These are phyloP conservation scores for Wickerhamomyces rabaulensis DNA, from an alignment of 805 yeast genomes.

Conservation along the genomic window DNA sequence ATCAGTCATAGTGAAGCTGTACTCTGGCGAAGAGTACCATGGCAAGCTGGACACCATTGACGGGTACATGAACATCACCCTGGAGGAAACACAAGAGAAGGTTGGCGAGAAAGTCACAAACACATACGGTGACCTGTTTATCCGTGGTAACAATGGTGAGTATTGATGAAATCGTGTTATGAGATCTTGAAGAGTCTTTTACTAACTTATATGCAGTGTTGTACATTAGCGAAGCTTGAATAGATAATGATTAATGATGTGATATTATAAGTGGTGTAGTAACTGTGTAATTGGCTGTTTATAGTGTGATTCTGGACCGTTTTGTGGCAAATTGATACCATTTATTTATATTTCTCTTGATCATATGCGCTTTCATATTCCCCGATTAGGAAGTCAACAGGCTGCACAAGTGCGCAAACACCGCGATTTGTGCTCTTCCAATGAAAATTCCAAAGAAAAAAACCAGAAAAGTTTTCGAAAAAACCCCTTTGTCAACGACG, in stretches of 20 bases:
- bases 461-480: background rate
- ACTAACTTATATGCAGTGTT: constrained; percentile 16
- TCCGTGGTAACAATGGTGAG: constrained; percentile 83
- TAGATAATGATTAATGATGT: constrained; percentile 1
- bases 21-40: constrained; percentile 81
- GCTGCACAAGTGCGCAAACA: background rate
- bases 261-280: background rate
- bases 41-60: constrained; percentile 84
- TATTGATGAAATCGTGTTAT: constrained; percentile 16
- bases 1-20: constrained; percentile 74
- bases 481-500: background rate
- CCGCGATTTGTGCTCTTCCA: constrained; percentile 2
- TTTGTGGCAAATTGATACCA: too few species aligned
- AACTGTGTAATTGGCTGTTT: background rate
- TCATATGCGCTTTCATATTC: background rate
- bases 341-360: too few species aligned
- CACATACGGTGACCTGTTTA: constrained; percentile 71
- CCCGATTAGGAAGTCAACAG: constrained; percentile 9
- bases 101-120: constrained; percentile 45
- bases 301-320: too few species aligned
- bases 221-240: constrained; percentile 19
- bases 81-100: constrained; percentile 70
- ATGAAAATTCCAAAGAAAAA: background rate
- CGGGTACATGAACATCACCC: constrained; percentile 93
- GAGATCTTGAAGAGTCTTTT: background rate